Conservation (phyloP, 78 protist genomes). For the Cavenderia fasciculata region DNA sequence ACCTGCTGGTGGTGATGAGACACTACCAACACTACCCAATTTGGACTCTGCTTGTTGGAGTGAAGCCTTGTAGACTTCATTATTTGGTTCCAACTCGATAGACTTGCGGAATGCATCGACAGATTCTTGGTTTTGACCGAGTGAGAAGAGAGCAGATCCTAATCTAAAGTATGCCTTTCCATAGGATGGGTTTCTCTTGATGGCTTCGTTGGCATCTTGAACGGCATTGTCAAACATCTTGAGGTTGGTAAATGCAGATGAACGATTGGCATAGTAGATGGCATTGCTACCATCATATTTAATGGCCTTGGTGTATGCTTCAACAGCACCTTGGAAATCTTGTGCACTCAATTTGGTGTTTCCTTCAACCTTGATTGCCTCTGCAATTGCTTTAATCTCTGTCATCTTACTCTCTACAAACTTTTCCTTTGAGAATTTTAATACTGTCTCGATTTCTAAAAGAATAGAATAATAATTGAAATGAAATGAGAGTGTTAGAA, state of each 20-base stretch:
- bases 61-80: conserved; percentile 44
- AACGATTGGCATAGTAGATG: conserved; percentile 64
- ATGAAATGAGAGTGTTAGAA: neutral
- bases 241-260: conserved; percentile 9
- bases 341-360: conserved; percentile 5
- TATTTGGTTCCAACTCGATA: conserved; percentile 63
- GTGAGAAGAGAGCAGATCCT: conserved; percentile 63
- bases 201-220: conserved; percentile 41
- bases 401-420: conserved; percentile 29
- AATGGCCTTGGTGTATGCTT: conserved; percentile 45
- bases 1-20: neutral
- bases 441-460: conserved; percentile 18
- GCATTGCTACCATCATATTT: conserved; percentile 46
- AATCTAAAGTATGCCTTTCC: conserved; percentile 59
- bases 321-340: conserved; percentile 43
- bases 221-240: conserved; percentile 34
- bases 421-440: conserved; percentile 45
- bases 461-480: neutral
- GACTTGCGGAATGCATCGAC: conserved; percentile 46
- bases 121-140: conserved; percentile 23
- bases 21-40: neutral
- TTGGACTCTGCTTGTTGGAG: conserved; percentile 29
- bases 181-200: conserved; percentile 46
- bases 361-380: conserved; percentile 51
- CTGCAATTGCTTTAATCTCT: conserved; percentile 55